Evolutionary conservation across 345 rosid species (phyloP), one percentile per base, ranked within the genome.

Genomic region (Heritiera fomes): DNA sequence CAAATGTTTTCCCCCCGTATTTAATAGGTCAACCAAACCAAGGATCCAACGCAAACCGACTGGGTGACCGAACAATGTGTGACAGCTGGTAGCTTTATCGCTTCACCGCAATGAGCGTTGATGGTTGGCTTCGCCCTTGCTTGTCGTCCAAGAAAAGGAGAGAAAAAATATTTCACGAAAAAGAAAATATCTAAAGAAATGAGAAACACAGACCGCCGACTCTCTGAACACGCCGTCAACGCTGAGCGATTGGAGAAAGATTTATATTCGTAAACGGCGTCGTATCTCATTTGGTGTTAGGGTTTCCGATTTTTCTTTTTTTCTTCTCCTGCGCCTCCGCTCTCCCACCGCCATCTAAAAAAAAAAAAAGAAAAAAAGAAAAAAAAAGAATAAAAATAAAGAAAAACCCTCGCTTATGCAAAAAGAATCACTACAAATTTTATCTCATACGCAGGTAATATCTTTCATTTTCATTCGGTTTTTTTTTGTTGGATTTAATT

Each of bases 391-490:
- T 23, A 23, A 23, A 23, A 23, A 23, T 23, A 23, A 23, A 23
- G 15, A 34, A 52, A 13, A 72, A 32, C 40, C 47, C 47, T 72
- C 76, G 53, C 17, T 8, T 71, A 49, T 49, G 43, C 18, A 34
- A 50, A 49, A 15, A 32, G 63, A 72, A 72, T 38, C 49, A 10
- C 62, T 73, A 34, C 49, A 40, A 71, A 72, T 2, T 38, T 17
- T 52, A 34, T 53, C 9, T 38, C 60, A 5, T 73, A 4, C 10
- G 47, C 63, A 73, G 76, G 76, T 73, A 73, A 55, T 73, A 73
- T 73, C 76, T 55, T 73, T 73, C 64, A 55, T 38, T 73, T 73
- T 73, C 76, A 55, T 34, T 11, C 55, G 47, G 15, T 2, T 52
- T 18, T 17, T 41, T 53, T 38, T 72, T 34, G 0, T 20, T 72